Evolutionary conservation across 2,329 filamentous ascomycete genomes (phyloP).

Genomic region (Decorospora gaudefroyi): DNA sequence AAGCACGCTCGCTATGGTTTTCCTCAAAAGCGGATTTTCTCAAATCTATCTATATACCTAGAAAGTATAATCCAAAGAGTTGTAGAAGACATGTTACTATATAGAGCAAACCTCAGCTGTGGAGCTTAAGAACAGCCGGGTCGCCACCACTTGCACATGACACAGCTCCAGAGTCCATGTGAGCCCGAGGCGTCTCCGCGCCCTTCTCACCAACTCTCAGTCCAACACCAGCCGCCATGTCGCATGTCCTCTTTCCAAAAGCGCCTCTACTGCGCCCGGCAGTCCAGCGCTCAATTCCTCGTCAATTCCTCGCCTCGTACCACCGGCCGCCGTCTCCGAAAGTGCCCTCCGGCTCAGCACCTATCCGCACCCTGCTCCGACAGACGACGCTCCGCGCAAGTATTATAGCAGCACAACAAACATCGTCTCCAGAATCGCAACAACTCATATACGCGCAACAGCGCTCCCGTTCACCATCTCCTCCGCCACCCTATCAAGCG

Average conservation of each 20-base stretch:
- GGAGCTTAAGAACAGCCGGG: neutral
- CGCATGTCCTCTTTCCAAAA: conserved; percentile 20
- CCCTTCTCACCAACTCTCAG: conserved; percentile 10
- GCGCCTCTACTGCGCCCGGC: conserved; percentile 16
- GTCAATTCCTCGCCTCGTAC: conserved; percentile 15
- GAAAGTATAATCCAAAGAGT: too few relatives aligned
- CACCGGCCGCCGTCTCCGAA: conserved; percentile 25
- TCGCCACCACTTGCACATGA: conserved; percentile 3
- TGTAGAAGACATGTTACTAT: too few relatives aligned
- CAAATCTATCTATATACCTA: too few relatives aligned
- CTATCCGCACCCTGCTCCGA: conserved; percentile 39
- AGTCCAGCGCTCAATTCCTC: conserved; percentile 13
- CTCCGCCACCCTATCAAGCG: conserved; percentile 32
- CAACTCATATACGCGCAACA: conserved; percentile 23
- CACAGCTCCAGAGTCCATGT: conserved; percentile 16
- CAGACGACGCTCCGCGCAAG: conserved; percentile 34
- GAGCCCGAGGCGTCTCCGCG: conserved; percentile 23
- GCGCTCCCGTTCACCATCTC: conserved; percentile 30
- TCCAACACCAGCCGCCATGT: conserved; percentile 18
- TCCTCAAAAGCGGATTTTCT: too few relatives aligned
- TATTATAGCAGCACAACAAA: conserved; percentile 29
- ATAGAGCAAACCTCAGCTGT: too few relatives aligned
- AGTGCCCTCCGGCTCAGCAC: conserved; percentile 31
- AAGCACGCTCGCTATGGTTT: too few relatives aligned
- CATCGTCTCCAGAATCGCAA: conserved; percentile 25